A percentile compares a stretch with the other conserved stretches of the same genome.
phyloP scores from a whole-genome alignment of 345 rosid genomes.

The Populus pruinosa region DNA sequence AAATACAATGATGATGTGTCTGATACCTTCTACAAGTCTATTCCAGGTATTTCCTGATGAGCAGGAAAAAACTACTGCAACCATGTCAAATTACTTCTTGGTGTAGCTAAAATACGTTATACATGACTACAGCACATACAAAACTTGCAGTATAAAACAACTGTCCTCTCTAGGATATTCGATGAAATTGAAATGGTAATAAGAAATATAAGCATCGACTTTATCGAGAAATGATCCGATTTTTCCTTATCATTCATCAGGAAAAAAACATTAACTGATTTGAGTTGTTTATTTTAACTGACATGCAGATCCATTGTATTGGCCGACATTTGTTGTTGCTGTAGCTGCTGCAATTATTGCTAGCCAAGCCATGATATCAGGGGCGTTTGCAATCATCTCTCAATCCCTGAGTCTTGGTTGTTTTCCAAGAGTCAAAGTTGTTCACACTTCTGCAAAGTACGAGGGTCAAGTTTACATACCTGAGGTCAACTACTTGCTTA shows the following conservation, averaged over 20 bases:
- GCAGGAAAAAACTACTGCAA: no score
- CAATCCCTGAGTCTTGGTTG: not conserved
- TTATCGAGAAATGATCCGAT: no score
- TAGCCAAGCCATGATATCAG: slow-evolving; percentile 5
- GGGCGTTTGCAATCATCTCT: not conserved
- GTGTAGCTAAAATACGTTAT: no score
- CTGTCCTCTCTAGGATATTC: no score
- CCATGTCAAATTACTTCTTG: not conserved
- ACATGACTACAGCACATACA: no score
- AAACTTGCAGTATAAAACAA: no score
- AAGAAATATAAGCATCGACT: no score
- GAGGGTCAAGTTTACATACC: slow-evolving; percentile 53
- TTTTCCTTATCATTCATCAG: no score
- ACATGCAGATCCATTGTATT: not conserved
- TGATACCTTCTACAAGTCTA: slow-evolving; percentile 26
- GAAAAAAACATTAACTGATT: not conserved
- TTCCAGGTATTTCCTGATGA: slow-evolving; percentile 21
- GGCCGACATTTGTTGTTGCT: slow-evolving; percentile 3
- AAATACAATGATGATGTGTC: slow-evolving; percentile 2
- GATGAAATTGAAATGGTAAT: no score
- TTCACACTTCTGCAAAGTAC: slow-evolving; percentile 41
- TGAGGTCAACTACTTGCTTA: slow-evolving; percentile 41
- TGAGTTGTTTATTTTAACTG: not conserved
- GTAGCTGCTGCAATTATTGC: not conserved
- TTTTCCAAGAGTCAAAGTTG: slow-evolving; percentile 34